A percentile compares a stretch with the other conserved stretches of the same genome.
Conservation (phyloP, 23 red algal species). For the Cyanidioschyzon merolae region DNA sequence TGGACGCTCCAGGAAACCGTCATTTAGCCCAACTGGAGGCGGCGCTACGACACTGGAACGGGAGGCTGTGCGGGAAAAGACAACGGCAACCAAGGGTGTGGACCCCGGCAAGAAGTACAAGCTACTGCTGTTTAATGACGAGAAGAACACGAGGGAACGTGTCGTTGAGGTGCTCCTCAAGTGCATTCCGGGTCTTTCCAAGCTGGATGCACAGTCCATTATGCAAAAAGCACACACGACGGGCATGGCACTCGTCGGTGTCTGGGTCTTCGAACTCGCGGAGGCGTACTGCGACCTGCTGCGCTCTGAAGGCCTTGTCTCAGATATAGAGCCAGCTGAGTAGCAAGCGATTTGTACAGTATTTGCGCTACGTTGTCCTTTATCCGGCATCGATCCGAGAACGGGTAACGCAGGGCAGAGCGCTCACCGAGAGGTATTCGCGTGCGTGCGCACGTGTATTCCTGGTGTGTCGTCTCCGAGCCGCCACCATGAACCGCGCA, state of each 20-base stretch:
- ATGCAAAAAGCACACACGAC: constrained; percentile 69
- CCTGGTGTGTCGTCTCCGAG: too few relatives aligned
- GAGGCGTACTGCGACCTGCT: constrained; percentile 73
- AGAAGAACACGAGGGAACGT: constrained; percentile 43
- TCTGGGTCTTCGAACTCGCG: constrained; percentile 77
- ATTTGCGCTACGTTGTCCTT: too few relatives aligned
- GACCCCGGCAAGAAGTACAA: constrained; percentile 65
- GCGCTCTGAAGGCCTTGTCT: constrained; percentile 55
- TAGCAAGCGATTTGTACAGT: too few relatives aligned
- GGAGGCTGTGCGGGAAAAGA: constrained; percentile 7
- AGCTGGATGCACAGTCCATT: constrained; percentile 36
- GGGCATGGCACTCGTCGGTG: constrained; percentile 59
- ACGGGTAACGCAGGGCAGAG: too few relatives aligned
- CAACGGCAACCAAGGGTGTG: constrained; percentile 34
- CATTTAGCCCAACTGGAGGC: background rate
- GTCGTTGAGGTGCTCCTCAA: constrained; percentile 48
- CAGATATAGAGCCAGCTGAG: constrained; percentile 40
- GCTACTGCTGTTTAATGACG: constrained; percentile 71
- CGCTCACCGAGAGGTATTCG: too few relatives aligned
- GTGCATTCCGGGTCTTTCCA: constrained; percentile 54
- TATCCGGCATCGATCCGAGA: too few relatives aligned
- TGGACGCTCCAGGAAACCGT: too few relatives aligned
- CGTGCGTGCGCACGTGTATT: too few relatives aligned
- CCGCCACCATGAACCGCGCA: too few relatives aligned
- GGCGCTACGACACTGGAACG: background rate